Evolutionary conservation across 169 alveolate genomes (phyloP).

Genomic region (Plasmodium reichenowi): DNA sequence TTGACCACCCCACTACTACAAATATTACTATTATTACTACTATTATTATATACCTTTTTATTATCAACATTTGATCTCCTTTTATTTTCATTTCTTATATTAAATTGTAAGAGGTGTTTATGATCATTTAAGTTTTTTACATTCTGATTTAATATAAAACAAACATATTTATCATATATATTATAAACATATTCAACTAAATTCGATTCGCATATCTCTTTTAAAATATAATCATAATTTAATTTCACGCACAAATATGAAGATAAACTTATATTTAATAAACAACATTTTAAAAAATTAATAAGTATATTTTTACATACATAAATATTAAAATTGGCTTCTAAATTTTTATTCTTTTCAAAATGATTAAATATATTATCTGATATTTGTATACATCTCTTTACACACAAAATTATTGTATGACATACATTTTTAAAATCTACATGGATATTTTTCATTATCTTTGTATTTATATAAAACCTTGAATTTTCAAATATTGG

Average conservation of each 20-base stretch:
- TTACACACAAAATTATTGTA: conserved; percentile 24
- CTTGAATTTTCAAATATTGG: conserved; percentile 66
- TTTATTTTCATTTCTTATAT: conserved; percentile 5
- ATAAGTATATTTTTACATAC: conserved; percentile 54
- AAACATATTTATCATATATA: conserved; percentile 53
- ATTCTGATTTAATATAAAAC: conserved; percentile 48
- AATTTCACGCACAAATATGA: conserved; percentile 51
- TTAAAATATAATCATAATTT: conserved; percentile 53
- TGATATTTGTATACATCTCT: conserved; percentile 55
- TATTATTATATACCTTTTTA: too few species aligned
- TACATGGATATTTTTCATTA: conserved; percentile 21
- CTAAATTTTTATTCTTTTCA: conserved; percentile 28
- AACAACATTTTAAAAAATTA: conserved; percentile 44
- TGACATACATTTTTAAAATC: conserved; percentile 55
- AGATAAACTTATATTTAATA: conserved; percentile 38
- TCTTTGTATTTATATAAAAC: conserved; percentile 25
- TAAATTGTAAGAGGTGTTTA: conserved; percentile 21
- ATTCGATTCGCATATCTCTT: conserved; percentile 35
- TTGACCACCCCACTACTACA: background rate
- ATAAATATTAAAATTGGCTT: conserved; percentile 51
- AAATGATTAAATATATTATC: conserved; percentile 29
- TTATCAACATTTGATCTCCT: background rate
- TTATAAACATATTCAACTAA: conserved; percentile 37
- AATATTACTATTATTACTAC: background rate
- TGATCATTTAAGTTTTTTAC: conserved; percentile 16